These are phyloP conservation scores for Entomophthora muscae DNA, from an alignment of 371 early-diverging fungal genomes.

Conservation along the genomic window DNA sequence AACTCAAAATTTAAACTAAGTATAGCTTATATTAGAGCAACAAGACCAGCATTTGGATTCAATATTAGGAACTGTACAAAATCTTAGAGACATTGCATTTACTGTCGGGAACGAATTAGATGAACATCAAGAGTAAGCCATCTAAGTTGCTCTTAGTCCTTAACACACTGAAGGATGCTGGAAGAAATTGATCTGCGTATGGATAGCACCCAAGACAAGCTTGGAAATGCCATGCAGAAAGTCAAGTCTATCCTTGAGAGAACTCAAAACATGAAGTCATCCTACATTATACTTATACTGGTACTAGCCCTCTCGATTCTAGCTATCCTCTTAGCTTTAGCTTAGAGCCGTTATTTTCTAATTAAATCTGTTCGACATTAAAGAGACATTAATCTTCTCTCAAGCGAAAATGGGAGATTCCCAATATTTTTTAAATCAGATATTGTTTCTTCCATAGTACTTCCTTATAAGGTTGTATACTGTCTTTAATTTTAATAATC, in stretches of 20 bases:
- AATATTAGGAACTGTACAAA: neutral
- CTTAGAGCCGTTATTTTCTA: too few relatives aligned
- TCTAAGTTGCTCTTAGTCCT: neutral
- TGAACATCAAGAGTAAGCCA: neutral
- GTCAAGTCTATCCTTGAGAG: neutral
- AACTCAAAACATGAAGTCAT: neutral
- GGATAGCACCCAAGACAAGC: neutral
- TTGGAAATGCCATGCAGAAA: neutral
- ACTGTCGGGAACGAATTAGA: neutral
- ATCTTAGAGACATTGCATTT: neutral
- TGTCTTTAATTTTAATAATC: too few relatives aligned
- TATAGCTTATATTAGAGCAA: neutral
- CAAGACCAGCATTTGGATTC: constrained; percentile 5
- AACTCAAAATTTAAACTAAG: neutral
- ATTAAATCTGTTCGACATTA: too few relatives aligned
- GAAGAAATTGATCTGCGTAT: neutral
- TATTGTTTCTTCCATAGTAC: too few relatives aligned
- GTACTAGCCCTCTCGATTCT: neutral
- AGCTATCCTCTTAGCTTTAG: neutral
- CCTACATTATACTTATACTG: neutral
- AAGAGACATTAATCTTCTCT: too few relatives aligned
- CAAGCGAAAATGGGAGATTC: too few relatives aligned
- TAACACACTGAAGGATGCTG: neutral
- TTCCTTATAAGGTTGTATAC: too few relatives aligned
- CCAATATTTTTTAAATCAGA: too few relatives aligned